Evolutionary conservation across 441 rosid species (phyloP), one percentile per base, ranked within the genome.

Genomic region (Populus hybrid): DNA sequence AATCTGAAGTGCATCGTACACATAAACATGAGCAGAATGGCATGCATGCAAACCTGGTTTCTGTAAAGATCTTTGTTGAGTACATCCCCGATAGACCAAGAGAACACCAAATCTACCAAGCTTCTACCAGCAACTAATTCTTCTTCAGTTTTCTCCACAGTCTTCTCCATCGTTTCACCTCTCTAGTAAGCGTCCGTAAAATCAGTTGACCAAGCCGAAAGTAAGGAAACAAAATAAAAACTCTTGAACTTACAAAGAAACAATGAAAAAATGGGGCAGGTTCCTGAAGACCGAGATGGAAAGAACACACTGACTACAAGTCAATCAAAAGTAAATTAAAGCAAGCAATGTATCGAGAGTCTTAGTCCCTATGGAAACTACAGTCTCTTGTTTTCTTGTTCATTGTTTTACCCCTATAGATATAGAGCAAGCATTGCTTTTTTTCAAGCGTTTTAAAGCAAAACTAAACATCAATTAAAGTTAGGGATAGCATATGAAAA

Each of bases 31-130:
- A 59, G 50, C 12, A 23, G 0, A n/a, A 24, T 2, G 0, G 29
- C 29, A 11, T 0, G 14, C 11, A 14, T 42, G 74, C 56, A 20
- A 75, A 89, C 91, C 88, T 85, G 65, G 73, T 64, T 72, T 56
- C 74, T 72, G 85, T 82, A 85, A 31, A 88, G 83, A 72, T 79
- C 63, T 45, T 67, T 29, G 78, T 85, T 68, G 7, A 76, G 74
- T 0, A 80, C 82, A 75, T 89, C 88, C 10, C 2, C 29, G 76
- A 85, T 64, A 40, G 89, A 84, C 92, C 92, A 89, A 1, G 88
- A 82, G 78, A 88, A 80, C 73, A 89, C 89, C n/a, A 69, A 42
- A 53, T 85, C 86, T 9, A 80, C 70, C 31, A 89, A 80, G 53
- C 56, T 68, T 77, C 71, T 79, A 45, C 86, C 21, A 9, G 20